These are phyloP conservation scores for Torulaspora globosa DNA, from an alignment of 1,139 yeast genomes.

Conservation along the genomic window DNA sequence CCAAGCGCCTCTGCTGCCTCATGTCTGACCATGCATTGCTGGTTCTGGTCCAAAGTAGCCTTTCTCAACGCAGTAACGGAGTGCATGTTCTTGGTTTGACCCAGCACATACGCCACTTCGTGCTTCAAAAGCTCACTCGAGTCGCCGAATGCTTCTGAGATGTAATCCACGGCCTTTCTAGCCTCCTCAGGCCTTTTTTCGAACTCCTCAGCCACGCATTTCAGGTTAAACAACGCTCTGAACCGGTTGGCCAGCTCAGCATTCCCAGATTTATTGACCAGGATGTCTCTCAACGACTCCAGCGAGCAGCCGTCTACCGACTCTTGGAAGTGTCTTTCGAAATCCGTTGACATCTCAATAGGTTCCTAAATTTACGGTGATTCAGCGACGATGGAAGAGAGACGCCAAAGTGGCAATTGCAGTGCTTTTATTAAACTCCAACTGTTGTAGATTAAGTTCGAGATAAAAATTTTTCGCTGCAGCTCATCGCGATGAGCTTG, in stretches of 20 bases:
- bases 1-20: conserved; percentile 99
- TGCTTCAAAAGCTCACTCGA: conserved; percentile 88
- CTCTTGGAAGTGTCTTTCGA: conserved; percentile 37
- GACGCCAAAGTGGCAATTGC: not conserved
- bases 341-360: conserved; percentile 35
- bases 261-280: conserved; percentile 59
- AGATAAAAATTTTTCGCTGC: conserved; percentile 7
- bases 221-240: conserved; percentile 88
- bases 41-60: conserved; percentile 62
- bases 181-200: conserved; percentile 47
- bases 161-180: conserved; percentile 71
- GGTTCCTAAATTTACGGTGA: not conserved
- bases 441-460: not conserved
- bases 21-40: conserved; percentile 95
- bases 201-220: conserved; percentile 69
- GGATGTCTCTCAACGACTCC: conserved; percentile 67
- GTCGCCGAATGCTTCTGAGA: conserved; percentile 79
- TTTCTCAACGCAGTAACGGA: conserved; percentile 73
- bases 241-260: conserved; percentile 79
- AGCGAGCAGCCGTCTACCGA: conserved; percentile 46
- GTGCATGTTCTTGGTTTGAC: conserved; percentile 81
- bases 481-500: conserved; percentile 8
- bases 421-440: not conserved
- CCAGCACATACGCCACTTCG: conserved; percentile 97
- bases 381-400: not conserved